phyloP scores from a whole-genome alignment of 2,329 filamentous ascomycete genomes.

The Colletotrichum aenigma region DNA sequence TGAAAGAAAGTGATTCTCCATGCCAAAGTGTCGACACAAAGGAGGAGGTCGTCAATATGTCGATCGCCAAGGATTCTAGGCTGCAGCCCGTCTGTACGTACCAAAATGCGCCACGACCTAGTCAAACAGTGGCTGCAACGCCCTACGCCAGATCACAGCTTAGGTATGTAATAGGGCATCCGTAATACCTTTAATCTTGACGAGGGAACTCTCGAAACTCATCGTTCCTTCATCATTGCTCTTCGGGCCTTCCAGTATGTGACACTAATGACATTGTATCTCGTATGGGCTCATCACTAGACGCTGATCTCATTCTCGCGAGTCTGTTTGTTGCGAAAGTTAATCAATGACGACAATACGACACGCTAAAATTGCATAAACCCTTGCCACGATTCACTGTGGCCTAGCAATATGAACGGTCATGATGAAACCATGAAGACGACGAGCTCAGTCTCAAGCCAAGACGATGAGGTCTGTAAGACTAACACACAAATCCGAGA shows the following conservation, averaged over 20 bases:
- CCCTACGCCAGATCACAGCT: not conserved
- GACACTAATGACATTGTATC: not conserved
- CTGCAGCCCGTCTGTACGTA: not conserved
- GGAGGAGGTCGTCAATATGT: not conserved
- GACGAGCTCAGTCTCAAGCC: not conserved
- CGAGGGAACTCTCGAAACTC: not conserved
- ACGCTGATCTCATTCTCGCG: not conserved
- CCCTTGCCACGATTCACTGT: not conserved
- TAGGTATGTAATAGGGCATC: not conserved
- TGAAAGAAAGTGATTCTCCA: not conserved
- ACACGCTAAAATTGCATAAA: not conserved
- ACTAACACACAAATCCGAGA: not conserved
- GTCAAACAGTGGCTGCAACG: not conserved
- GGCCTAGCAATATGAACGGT: not conserved
- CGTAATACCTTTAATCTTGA: not conserved
- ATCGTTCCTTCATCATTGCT: not conserved
- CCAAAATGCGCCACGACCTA: not conserved
- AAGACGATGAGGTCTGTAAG: not conserved
- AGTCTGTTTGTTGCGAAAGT: not conserved
- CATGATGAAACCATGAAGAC: not conserved
- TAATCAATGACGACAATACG: not conserved
- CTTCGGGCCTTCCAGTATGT: not conserved
- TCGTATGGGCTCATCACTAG: fast-evolving
- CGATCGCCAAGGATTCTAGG: not conserved
- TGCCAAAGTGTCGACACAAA: not conserved